phyloP scores from a whole-genome alignment of 495 filamentous ascomycete genomes.

The Penicillium canariense region DNA sequence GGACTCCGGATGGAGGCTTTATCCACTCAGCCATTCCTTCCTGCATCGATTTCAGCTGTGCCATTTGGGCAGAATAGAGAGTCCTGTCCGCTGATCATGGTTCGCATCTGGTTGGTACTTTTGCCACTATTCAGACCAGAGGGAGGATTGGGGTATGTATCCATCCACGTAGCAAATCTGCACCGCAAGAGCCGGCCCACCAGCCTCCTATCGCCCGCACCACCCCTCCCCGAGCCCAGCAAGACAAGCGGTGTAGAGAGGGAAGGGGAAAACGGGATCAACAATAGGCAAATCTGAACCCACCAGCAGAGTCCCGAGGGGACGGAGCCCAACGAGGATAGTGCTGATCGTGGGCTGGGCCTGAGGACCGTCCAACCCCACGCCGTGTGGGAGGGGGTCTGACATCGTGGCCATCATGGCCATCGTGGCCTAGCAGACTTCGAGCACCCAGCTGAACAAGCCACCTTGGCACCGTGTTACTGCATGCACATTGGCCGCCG shows the following conservation, averaged over 20 bases:
- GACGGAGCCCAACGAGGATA: constrained; percentile 26
- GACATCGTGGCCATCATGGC: constrained; percentile 11
- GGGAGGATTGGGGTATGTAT: background rate
- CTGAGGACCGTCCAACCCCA: constrained; percentile 19
- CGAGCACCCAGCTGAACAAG: constrained; percentile 17
- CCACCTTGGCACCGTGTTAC: constrained; percentile 18
- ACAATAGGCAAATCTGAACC: constrained; percentile 12
- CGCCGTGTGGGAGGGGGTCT: constrained; percentile 11
- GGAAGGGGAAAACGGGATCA: constrained; percentile 4
- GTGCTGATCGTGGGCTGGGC: constrained; percentile 22
- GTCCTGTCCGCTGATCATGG: background rate
- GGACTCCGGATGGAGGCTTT: constrained; percentile 12
- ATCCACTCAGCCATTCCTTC: constrained; percentile 5
- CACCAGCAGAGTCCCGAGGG: constrained; percentile 23
- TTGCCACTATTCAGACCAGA: background rate
- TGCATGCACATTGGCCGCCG: constrained; percentile 19
- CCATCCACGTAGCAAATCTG: constrained; percentile 14
- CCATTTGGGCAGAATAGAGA: background rate
- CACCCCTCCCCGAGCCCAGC: background rate
- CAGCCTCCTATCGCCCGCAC: background rate
- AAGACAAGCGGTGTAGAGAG: constrained; percentile 29
- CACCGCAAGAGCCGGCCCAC: background rate
- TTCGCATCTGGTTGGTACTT: background rate
- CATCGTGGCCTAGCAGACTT: background rate
- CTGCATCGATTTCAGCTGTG: background rate